Conservation (phyloP, 805 yeast species). For the Clavispora santaluciae region DNA sequence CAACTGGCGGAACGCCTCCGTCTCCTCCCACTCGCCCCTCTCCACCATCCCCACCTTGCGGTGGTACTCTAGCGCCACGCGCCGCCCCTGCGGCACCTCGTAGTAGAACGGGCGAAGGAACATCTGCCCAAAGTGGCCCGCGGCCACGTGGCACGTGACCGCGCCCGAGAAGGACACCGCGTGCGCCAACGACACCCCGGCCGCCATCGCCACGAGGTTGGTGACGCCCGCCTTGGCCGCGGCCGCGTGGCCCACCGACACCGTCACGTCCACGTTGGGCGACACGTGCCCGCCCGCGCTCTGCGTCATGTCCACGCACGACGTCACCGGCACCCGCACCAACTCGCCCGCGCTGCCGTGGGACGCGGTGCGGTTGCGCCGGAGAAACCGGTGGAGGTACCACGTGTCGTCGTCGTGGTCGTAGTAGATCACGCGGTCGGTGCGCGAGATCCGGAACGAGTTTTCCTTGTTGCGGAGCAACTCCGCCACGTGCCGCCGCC, state of each 20-base stretch:
- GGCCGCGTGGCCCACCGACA: conserved; percentile 3
- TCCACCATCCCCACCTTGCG: conserved; percentile 5
- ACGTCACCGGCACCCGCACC: conserved; percentile 1
- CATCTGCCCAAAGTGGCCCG: conserved; percentile 12
- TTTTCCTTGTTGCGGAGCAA: conserved; percentile 1
- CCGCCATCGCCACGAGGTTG: conserved; percentile 2
- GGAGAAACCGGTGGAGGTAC: conserved; percentile 5
- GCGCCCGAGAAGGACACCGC: conserved; percentile 11
- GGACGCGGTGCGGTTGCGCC: background rate
- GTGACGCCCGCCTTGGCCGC: background rate
- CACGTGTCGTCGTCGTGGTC: conserved; percentile 4
- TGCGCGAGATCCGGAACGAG: background rate
- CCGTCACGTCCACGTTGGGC: conserved; percentile 3
- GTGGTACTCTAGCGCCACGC: background rate
- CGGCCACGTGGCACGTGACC: conserved; percentile 7
- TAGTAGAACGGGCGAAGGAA: conserved; percentile 11
- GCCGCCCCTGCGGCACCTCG: conserved; percentile 10
- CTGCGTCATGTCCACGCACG: conserved; percentile 2
- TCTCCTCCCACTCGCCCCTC: conserved; percentile 10
- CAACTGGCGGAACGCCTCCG: conserved; percentile 6
- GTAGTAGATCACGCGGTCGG: conserved; percentile 1
- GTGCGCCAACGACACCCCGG: conserved; percentile 5
- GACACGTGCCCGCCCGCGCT: conserved; percentile 9
- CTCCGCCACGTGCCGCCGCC: background rate
- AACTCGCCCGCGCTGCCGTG: background rate